Conservation (phyloP, 768 basidiomycete genomes). For the Xerocomus spinulosus region DNA sequence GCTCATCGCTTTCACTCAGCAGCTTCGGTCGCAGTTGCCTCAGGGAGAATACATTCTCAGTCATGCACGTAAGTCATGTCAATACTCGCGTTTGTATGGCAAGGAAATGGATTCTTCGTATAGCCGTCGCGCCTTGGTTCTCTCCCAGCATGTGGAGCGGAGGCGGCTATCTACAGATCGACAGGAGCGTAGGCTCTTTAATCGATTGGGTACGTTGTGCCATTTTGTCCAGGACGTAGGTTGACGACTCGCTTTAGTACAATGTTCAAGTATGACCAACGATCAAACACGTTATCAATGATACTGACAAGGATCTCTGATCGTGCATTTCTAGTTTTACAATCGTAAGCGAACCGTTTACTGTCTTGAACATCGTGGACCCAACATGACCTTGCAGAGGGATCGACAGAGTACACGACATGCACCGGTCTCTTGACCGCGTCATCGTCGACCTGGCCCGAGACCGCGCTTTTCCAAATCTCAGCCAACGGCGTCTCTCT, state of each 20-base stretch:
- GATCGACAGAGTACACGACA: slow-evolving; percentile 33
- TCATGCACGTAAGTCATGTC: slow-evolving; percentile 30
- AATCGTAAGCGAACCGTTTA: slow-evolving; percentile 13
- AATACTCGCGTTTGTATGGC: no score
- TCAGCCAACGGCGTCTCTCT: slow-evolving; percentile 50
- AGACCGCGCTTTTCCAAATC: slow-evolving; percentile 44
- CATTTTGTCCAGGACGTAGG: background rate
- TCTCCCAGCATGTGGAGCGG: slow-evolving; percentile 31
- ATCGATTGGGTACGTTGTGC: slow-evolving; percentile 39
- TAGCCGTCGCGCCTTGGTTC: slow-evolving; percentile 45
- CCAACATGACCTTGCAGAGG: slow-evolving; percentile 26
- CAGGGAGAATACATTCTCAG: slow-evolving; percentile 31
- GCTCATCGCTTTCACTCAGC: slow-evolving; percentile 30
- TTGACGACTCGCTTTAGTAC: slow-evolving; percentile 29
- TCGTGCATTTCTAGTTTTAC: slow-evolving; percentile 11
- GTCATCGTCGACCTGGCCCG: slow-evolving; percentile 39
- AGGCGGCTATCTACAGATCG: slow-evolving; percentile 39
- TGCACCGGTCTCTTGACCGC: slow-evolving; percentile 35
- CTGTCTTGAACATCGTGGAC: background rate
- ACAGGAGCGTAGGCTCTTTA: slow-evolving; percentile 36
- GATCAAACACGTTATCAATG: background rate
- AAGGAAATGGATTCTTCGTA: no score
- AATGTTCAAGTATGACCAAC: slow-evolving; percentile 34
- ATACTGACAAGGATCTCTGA: background rate
- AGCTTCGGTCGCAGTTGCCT: slow-evolving; percentile 30